Evolutionary conservation across 2,329 filamentous ascomycete genomes (phyloP), one percentile per base, ranked within the genome.

Genomic region (Colletotrichum echinochloae): DNA sequence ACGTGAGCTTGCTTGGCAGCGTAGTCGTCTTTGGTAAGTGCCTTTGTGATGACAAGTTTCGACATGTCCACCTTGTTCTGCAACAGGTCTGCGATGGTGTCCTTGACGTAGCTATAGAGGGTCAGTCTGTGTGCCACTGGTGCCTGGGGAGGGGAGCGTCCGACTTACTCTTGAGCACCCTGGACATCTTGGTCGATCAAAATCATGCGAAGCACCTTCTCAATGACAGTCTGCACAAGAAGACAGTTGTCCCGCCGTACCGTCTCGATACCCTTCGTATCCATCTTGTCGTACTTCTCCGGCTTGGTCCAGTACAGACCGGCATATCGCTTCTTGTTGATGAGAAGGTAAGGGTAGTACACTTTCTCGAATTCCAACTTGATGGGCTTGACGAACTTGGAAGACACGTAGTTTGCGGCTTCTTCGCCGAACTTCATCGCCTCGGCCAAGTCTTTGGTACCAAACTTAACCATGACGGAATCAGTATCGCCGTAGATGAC

Each of bases 321-420:
- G 11, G 96, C 96, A 77, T 99, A 99, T 73, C 96, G 92, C 86
- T 99, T 99, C 86, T 99, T 99, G 90, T 99, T 99, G 90, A 99
- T 99, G 61, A 99, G 87, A 41, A 99, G 87, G 79, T 99, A 99
- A 0, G 96, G 96, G 79, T 93, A 99, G 82, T 99, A 99, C 1
- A 99, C 95, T 83, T 99, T 99, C 81, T 99, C 96, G 82, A 99
- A 99, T 81, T 99, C 96, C 39, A 99, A 89, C 83, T 98, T 99
- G 87, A 99, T 99, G 5, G 96, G 96, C 78, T 96, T 97, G 80
- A 95, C 85, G 79, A 99, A 99, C 80, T 98, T 97, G 55, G 89
- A 88, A 5, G 96, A 98, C 49, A 99, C 96, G 75, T 86, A 97
- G 26, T 91, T 87, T 0, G 96, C 93, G 14, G 96, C 96, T 80